Base-by-base conservation (phyloP, 306 rosid genomes). In the Acacia crassicarpa region DNA sequence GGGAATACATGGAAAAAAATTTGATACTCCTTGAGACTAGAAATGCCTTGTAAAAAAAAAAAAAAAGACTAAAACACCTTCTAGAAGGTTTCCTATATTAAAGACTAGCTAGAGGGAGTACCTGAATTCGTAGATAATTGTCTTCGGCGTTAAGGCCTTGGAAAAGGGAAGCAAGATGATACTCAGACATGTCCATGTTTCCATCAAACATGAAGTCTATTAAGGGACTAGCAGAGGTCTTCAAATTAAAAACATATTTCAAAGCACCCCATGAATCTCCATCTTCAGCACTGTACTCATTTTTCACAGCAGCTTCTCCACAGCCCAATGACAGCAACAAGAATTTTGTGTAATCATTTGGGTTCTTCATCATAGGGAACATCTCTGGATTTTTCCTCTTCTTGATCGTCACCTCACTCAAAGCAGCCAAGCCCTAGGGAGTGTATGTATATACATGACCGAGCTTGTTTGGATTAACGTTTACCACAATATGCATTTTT, bases 301-400 rank as follows among this genome's bases (percentile, higher is more conserved):
- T 56, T 6, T 22, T 56, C 63, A 56, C 27, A 2, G 63, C 63
- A n/a, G 63, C 27, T 56, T 84, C 54, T 20, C 93, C 93, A 23
- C 89, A 85, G 30, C 91, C 93, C 40, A 90, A 12, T 5, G 93
- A 90, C 41, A 88, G 81, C 40, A 88, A 85, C 2, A 90, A 46
- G 67, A 88, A 72, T 51, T 83, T 56, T 8, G 22, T 70, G 27
- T 84, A 84, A 59, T 88, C 90, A 79, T 80, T 78, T 20, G 89
- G 73, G 22, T 20, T 38, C 30, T 40, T 78, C 33, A 78, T 76
- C 49, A 84, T 82, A 0, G 89, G 88, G 35, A 46, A 72, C 9
- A 72, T 77, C 5, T 73, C 77, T 2, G 80, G 41, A 10, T 49
- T 73, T 44, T 83, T 12, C 79, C 77, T 15, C 35, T 79, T 83